These are phyloP conservation scores for Sclerotinia spermophila DNA, from an alignment of 2,329 filamentous ascomycete species.

Conservation along the genomic window DNA sequence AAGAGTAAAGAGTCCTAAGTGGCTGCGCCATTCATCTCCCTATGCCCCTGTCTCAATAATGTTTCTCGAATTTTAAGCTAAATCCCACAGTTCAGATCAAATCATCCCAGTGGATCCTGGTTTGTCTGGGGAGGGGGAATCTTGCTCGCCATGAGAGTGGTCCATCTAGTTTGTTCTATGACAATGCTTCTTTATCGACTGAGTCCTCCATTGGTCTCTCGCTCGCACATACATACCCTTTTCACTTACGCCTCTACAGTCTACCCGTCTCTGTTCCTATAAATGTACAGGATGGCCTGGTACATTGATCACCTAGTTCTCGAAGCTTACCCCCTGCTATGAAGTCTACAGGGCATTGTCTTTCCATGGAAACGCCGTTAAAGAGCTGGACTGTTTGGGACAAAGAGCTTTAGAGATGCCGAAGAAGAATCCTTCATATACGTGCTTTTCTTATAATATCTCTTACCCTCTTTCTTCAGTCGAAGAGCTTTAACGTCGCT, in stretches of 20 bases:
- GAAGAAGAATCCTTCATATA: background rate
- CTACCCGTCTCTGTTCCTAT: background rate
- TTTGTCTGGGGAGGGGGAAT: background rate
- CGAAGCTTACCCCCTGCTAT: background rate
- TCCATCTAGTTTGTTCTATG: constrained; percentile 1
- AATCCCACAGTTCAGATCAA: constrained; percentile 1
- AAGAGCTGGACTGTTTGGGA: constrained; percentile 4
- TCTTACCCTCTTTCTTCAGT: constrained; percentile 3
- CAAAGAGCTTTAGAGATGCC: background rate
- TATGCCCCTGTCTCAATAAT: background rate
- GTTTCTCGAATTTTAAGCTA: background rate
- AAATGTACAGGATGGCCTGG: background rate
- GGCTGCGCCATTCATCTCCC: constrained; percentile 3
- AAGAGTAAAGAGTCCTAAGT: background rate
- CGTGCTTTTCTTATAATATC: constrained; percentile 12
- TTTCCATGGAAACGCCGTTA: background rate
- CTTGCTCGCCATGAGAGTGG: background rate
- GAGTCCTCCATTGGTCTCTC: constrained; percentile 4
- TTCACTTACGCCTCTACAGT: background rate
- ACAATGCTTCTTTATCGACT: background rate
- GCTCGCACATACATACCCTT: background rate
- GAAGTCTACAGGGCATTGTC: constrained; percentile 9
- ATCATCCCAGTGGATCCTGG: constrained; percentile 9
- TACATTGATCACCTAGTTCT: background rate
- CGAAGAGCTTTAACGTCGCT: constrained; percentile 7